Evolutionary conservation across 192 early-diverging fungal species (phyloP).

Genomic region (Podila horticola): DNA sequence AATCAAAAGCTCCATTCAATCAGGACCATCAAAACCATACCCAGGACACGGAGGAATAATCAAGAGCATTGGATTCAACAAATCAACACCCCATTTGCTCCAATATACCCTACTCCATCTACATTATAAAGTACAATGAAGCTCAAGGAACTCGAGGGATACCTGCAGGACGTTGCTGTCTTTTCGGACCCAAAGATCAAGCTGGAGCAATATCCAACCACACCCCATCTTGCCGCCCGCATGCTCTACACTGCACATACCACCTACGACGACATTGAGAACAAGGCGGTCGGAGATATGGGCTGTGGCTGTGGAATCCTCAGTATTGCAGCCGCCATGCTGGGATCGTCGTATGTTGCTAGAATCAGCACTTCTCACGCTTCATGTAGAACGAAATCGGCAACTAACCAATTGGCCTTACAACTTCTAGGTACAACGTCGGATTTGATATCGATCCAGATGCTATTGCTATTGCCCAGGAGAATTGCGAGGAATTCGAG

Average conservation of each 20-base stretch:
- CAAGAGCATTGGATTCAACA: no score
- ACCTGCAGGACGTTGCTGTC: conserved; percentile 68
- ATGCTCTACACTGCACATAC: conserved; percentile 82
- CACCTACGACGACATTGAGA: conserved; percentile 77
- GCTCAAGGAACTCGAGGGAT: conserved; percentile 76
- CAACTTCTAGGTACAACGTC: conserved; percentile 53
- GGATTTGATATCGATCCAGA: conserved; percentile 80
- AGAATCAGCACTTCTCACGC: no score
- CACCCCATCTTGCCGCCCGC: conserved; percentile 76
- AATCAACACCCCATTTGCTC: not conserved
- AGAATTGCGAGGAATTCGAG: conserved; percentile 72
- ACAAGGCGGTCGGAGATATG: conserved; percentile 76
- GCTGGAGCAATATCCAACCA: conserved; percentile 84
- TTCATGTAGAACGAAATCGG: no score
- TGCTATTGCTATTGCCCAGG: conserved; percentile 74
- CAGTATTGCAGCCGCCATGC: conserved; percentile 49
- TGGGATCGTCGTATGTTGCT: conserved; percentile 14
- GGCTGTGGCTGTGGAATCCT: conserved; percentile 85
- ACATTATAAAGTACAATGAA: conserved; percentile 58
- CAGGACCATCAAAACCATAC: no score
- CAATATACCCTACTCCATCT: not conserved
- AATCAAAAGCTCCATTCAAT: no score
- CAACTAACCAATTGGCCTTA: no score
- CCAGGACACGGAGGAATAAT: no score
- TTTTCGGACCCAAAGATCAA: conserved; percentile 79